phyloP scores from a whole-genome alignment of 2,329 filamentous ascomycete genomes.

The Neonectria punicea region DNA sequence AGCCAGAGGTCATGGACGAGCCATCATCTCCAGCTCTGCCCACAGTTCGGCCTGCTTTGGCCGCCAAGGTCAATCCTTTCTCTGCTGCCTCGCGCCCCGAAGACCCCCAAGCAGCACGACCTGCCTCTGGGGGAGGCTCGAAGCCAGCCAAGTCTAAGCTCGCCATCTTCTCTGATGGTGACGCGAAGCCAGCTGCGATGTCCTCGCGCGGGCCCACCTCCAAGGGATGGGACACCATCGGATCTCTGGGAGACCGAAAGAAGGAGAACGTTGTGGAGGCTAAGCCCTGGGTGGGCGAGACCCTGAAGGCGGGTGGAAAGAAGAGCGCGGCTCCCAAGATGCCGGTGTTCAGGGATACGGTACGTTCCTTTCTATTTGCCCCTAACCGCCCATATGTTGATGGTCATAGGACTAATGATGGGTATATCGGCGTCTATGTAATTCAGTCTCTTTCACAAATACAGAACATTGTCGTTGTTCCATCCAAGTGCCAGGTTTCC shows the following conservation, averaged over 20 bases:
- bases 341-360: constrained; percentile 94
- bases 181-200: constrained; percentile 67
- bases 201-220: constrained; percentile 63
- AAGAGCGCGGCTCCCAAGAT: constrained; percentile 80
- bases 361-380: constrained; percentile 59
- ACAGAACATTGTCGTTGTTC: constrained; percentile 74
- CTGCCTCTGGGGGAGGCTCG: constrained; percentile 60
- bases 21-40: constrained; percentile 91
- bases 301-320: constrained; percentile 86
- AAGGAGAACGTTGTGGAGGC: constrained; percentile 93
- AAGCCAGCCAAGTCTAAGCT: constrained; percentile 84
- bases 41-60: constrained; percentile 82
- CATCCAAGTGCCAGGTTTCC: constrained; percentile 80
- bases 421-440: constrained; percentile 55
- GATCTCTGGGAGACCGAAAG: constrained; percentile 84
- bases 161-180: constrained; percentile 87
- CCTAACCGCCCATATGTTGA: constrained; percentile 76
- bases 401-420: constrained; percentile 94
- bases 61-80: constrained; percentile 88
- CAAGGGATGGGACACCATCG: constrained; percentile 93
- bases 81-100: constrained; percentile 62
- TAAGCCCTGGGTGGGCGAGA: constrained; percentile 93
- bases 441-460: constrained; percentile 69
- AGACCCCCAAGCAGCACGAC: constrained; percentile 74
- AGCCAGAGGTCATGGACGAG: constrained; percentile 68